Evolutionary conservation across 2,329 filamentous ascomycete genomes (phyloP), one percentile per base, ranked within the genome.

Genomic region (Ceratocystis papillata): DNA sequence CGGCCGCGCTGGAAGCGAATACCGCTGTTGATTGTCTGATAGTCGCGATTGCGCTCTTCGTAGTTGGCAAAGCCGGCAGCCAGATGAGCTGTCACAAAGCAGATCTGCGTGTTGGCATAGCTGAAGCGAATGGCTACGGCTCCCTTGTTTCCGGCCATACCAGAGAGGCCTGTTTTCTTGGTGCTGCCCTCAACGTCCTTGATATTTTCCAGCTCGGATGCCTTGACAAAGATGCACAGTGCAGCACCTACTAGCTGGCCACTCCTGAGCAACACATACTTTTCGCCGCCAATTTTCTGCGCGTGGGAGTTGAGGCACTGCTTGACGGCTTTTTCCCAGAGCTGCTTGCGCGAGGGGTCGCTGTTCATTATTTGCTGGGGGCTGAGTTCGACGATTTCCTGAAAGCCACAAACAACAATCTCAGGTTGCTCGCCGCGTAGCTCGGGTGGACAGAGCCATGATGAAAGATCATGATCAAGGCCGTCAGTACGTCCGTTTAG

Each of bases 341-440:
- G 78, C 69, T 90, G 86, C 70, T 93, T 89, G 65, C 89, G 83
- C 2, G 86, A 85, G 0, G 94, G 94, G 73, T 99, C 93, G 68
- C 92, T 97, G 70, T 95, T 96, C 91, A 99, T 96, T 72, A 99
- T 97, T 73, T 99, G 94, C 74, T 97, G 93, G 17, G 95, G 94
- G 71, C 90, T 96, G 60, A 99, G 79, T 73, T 96, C 90, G n/a
- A 99, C 94, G 69, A 99, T 97, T 75, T 99, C 94, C 73, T 99
- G 94, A 71, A 99, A 97, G 0, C 90, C 94, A 17, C 96, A 87
- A 6, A 88, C 91, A 63, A 96, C 86, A 46, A 99, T 89, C 67
- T 93, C 89, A 5, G 94, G 92, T 68, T 89, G 85, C 60, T 83
- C 79, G 2, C 84, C 75, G 4, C 83, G 81, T 10, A 68, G 72